Evolutionary conservation across 2,329 filamentous ascomycete species (phyloP).

Genomic region (Verticillium nonalfalfae): DNA sequence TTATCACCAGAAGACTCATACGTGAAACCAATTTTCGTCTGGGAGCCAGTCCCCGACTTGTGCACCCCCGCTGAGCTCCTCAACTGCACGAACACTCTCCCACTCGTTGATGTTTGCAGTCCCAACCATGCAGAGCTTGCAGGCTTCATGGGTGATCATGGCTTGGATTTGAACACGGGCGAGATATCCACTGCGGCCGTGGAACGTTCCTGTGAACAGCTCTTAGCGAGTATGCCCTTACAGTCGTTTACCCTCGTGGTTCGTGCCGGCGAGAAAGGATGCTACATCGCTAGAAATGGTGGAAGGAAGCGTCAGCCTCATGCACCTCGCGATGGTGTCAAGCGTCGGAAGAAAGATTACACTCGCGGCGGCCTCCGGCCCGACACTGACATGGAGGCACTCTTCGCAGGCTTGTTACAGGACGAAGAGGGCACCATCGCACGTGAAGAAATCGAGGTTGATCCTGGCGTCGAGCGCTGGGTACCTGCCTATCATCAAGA

Average conservation of each 20-base stretch:
- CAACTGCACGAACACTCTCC: constrained; percentile 57
- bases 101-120: constrained; percentile 56
- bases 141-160: constrained; percentile 66
- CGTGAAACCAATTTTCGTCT: constrained; percentile 69
- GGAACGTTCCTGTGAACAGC: constrained; percentile 55
- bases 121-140: constrained; percentile 91
- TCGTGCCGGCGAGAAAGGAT: constrained; percentile 66
- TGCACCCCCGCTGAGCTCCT: constrained; percentile 66
- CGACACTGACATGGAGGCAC: constrained; percentile 57
- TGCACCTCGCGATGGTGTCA: constrained; percentile 18
- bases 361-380: constrained; percentile 46
- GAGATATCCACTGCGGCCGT: constrained; percentile 44
- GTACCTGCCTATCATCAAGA: constrained; percentile 67
- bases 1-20: constrained; percentile 25
- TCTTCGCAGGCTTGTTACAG: constrained; percentile 53
- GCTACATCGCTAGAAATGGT: constrained; percentile 55
- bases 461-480: constrained; percentile 65
- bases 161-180: constrained; percentile 47
- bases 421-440: constrained; percentile 45
- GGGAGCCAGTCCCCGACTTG: constrained; percentile 91
- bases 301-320: constrained; percentile 36
- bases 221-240: constrained; percentile 58
- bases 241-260: constrained; percentile 62
- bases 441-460: constrained; percentile 53
- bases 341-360: constrained; percentile 35